Conservation (phyloP, 2,329 filamentous ascomycete species). For the Paecilomyces sp. region DNA sequence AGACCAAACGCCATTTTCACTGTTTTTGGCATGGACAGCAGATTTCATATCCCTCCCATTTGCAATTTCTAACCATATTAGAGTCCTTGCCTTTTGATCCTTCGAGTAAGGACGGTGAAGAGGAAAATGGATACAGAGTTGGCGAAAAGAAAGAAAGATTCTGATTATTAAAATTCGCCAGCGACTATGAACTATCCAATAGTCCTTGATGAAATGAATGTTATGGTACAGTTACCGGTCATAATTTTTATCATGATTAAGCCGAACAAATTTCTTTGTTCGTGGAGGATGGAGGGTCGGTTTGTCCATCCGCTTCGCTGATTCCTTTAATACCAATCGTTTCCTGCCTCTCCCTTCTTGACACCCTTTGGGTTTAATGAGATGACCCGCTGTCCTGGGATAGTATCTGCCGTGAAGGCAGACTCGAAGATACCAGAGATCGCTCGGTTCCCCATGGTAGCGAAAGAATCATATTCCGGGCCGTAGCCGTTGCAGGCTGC, state of each 20-base stretch:
- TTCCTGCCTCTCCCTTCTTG: constrained; percentile 48
- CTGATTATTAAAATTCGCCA: not conserved
- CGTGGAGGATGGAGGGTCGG: not conserved
- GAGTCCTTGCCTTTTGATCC: not conserved
- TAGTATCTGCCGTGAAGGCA: constrained; percentile 44
- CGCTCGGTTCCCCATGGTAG: constrained; percentile 45
- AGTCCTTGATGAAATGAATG: not conserved
- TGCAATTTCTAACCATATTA: not conserved
- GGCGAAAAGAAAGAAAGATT: not conserved
- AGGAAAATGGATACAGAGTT: not conserved
- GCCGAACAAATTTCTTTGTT: not conserved
- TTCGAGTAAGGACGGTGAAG: not conserved
- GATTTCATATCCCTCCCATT: not conserved
- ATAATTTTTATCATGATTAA: not conserved
- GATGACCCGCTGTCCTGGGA: constrained; percentile 52
- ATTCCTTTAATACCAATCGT: constrained; percentile 49
- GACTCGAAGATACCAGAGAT: constrained; percentile 55
- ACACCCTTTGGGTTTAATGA: constrained; percentile 52
- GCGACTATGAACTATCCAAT: not conserved
- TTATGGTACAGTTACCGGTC: not conserved
- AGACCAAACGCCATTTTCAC: not conserved
- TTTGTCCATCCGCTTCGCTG: not conserved
- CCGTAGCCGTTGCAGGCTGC: constrained; percentile 45
- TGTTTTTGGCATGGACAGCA: not conserved
- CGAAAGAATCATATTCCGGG: constrained; percentile 48